A percentile compares a stretch with the other conserved stretches of the same genome.
These are phyloP conservation scores for Candida coquimbonensis DNA, from an alignment of 805 yeast genomes.

Conservation along the genomic window DNA sequence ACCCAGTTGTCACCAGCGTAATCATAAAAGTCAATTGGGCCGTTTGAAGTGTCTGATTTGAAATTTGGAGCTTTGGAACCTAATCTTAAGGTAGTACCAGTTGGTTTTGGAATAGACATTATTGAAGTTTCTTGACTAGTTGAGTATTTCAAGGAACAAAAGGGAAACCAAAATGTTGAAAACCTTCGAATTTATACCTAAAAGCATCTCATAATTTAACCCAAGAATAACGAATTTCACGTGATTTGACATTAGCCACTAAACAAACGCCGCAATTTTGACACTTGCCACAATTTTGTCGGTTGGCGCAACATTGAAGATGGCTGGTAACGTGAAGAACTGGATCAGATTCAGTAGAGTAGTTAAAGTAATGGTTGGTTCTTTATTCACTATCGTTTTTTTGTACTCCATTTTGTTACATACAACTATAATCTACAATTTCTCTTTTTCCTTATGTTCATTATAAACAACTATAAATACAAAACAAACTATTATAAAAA, in stretches of 20 bases:
- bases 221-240: slow-evolving; percentile 12
- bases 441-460: slow-evolving; percentile 4
- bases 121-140: neutral
- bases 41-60: slow-evolving; percentile 54
- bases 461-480: slow-evolving; percentile 8
- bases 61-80: slow-evolving; percentile 70
- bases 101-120: slow-evolving; percentile 37
- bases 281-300: neutral
- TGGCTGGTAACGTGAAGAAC: too few relatives aligned
- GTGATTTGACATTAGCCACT: slow-evolving; percentile 15
- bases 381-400: too few relatives aligned
- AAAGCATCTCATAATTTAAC: neutral
- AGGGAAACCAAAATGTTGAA: neutral
- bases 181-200: slow-evolving; percentile 2
- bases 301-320: too few relatives aligned
- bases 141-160: neutral
- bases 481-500: slow-evolving; percentile 10
- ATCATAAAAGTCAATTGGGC: slow-evolving; percentile 56
- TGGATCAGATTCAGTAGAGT: too few relatives aligned
- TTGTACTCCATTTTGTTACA: too few relatives aligned
- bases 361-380: too few relatives aligned
- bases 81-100: slow-evolving; percentile 33
- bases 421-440: neutral
- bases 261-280: neutral
- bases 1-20: slow-evolving; percentile 58